Evolutionary conservation across 495 filamentous ascomycete genomes (phyloP), one percentile per base, ranked within the genome.

Genomic region (Neurospora tetrasperma): DNA sequence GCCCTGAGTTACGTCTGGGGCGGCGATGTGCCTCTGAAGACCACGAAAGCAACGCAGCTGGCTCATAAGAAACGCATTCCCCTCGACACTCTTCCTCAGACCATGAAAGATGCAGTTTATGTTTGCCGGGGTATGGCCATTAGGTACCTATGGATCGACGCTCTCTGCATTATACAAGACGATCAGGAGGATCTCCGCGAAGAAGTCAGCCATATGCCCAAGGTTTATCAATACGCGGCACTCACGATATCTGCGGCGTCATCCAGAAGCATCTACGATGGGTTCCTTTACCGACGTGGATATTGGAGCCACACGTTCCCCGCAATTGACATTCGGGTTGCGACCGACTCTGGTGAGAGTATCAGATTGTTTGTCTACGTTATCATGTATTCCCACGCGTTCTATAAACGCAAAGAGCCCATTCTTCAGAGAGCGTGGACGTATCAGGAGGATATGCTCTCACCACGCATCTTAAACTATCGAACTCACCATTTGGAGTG

Each of bases 1-100:
- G 71, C 71, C 10, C 5, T 69, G n/a, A 72, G 71, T 5, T 72
- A 72, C 40, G 48, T 69, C 4, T 72, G 71, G 71, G 71, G 59
- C 0, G 71, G 71, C 71, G 7, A 72, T 38, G 39, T 69, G 0
- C 48, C 4, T 0, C 3, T 72, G 1, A 72, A 72, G 40, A 69
- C 59, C 1, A 72, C 71, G 0, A 14, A 42, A 27, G 59, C 59
- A 38, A 41, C 54, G 0, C 59, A 0, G 7, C 1, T 5, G 0
- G 54, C 39, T 23, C 71, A 69, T 42, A 23, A 6, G 38, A 7
- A 44, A 20, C 1, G 41, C 18, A 72, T 72, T 2, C 0, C 71
- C 1, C 38, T 72, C 40, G 39, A 69, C 0, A 38, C 1, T 2
- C 54, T 72, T 20, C 71, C 71, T 23, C 59, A 42, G 18, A 41